Conservation (phyloP, 2,329 filamentous ascomycete genomes). For the Tolypocladium sp. region DNA sequence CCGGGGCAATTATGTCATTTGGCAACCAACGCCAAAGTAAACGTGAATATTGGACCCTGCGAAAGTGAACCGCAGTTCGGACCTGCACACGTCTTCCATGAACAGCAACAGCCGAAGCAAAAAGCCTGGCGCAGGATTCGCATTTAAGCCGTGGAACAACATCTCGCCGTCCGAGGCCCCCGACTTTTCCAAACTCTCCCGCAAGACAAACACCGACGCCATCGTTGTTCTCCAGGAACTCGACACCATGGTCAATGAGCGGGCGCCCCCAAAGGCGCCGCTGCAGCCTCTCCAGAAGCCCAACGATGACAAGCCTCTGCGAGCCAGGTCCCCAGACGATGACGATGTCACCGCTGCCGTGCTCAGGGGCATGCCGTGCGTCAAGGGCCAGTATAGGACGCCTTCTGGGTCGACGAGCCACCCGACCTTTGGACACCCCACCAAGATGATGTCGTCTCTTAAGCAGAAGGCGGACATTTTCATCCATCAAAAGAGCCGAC, state of each 20-base stretch:
- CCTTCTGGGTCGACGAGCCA: slow-evolving; percentile 10
- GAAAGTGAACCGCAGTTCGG: slow-evolving; percentile 3
- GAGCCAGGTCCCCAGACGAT: slow-evolving; percentile 20
- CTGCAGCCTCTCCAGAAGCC: slow-evolving; percentile 27
- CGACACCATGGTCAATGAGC: slow-evolving; percentile 37
- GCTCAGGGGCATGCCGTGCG: slow-evolving; percentile 17
- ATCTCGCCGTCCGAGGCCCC: slow-evolving; percentile 14
- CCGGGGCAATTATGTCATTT: slow-evolving; percentile 20
- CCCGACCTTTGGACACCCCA: slow-evolving; percentile 27
- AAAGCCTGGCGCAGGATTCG: slow-evolving; percentile 20
- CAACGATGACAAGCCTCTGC: slow-evolving; percentile 15
- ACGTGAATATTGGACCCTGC: slow-evolving; percentile 8
- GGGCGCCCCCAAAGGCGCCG: slow-evolving; percentile 33
- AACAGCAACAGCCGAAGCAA: slow-evolving; percentile 5
- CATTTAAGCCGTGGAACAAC: slow-evolving; percentile 21
- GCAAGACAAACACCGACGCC: background rate
- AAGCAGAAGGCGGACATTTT: slow-evolving; percentile 49
- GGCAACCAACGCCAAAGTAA: slow-evolving; percentile 4
- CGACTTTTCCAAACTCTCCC: slow-evolving; percentile 7
- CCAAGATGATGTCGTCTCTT: slow-evolving; percentile 37
- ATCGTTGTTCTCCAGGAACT: slow-evolving; percentile 8
- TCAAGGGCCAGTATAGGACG: slow-evolving; percentile 13
- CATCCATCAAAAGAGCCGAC: slow-evolving; percentile 43
- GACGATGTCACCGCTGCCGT: slow-evolving; percentile 23
- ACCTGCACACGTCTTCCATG: slow-evolving; percentile 8